Evolutionary conservation across 108 stramenopile species (phyloP).

Genomic region (Fragilariopsis cylindrus): DNA sequence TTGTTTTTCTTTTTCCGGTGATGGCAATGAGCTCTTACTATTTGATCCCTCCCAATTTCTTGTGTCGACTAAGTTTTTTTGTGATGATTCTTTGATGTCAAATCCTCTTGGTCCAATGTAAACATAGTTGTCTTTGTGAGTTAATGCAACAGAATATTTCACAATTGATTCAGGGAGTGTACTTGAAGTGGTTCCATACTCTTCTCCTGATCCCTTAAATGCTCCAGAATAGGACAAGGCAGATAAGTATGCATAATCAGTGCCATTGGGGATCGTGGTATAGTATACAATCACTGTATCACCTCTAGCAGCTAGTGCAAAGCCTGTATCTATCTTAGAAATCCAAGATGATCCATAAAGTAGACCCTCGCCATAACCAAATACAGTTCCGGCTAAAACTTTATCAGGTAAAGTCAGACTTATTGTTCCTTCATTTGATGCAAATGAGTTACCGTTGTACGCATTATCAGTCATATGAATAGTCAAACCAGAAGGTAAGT

Average conservation of each 20-base stretch:
- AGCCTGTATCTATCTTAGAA: constrained; percentile 3
- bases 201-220: not conserved
- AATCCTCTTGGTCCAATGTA: constrained; percentile 23
- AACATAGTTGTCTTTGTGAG: constrained; percentile 28
- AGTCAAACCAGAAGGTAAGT: constrained; percentile 27
- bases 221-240: constrained; percentile 6
- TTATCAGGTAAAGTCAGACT: constrained; percentile 18
- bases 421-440: constrained; percentile 40
- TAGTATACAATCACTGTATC: constrained; percentile 30
- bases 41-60: constrained; percentile 32
- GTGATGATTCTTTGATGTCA: constrained; percentile 10
- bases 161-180: constrained; percentile 21
- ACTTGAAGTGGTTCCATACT: constrained; percentile 12
- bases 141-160: constrained; percentile 4
- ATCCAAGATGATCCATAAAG: constrained; percentile 20
- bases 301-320: constrained; percentile 30
- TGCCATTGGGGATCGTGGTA: not conserved
- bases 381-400: constrained; percentile 30
- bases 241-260: constrained; percentile 7
- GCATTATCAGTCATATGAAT: constrained; percentile 52
- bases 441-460: constrained; percentile 38
- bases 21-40: not conserved
- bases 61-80: not conserved
- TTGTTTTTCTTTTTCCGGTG: too few relatives aligned
- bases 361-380: constrained; percentile 20